These are phyloP conservation scores for Penicillium paradoxum DNA, from an alignment of 495 filamentous ascomycete species.

Conservation along the genomic window DNA sequence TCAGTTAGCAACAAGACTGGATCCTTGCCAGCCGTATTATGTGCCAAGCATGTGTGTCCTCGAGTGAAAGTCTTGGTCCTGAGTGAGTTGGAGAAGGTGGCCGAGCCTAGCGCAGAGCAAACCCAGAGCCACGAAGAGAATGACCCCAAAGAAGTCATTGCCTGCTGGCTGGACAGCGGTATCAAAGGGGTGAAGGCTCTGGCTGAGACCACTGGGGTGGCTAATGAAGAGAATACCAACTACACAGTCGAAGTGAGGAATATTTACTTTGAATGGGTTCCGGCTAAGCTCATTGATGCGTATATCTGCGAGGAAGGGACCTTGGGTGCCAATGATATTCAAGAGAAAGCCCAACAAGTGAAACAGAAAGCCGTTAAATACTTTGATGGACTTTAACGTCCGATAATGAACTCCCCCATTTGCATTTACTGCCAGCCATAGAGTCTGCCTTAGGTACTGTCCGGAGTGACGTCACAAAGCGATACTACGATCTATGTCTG, in stretches of 20 bases:
- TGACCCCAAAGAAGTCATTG: constrained; percentile 41
- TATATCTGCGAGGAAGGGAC: constrained; percentile 53
- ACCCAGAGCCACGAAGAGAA: constrained; percentile 42
- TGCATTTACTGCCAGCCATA: background rate
- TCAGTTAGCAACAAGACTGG: constrained; percentile 66
- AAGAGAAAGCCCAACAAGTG: constrained; percentile 24
- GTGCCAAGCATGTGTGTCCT: constrained; percentile 42
- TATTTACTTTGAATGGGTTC: constrained; percentile 64
- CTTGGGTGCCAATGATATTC: constrained; percentile 26
- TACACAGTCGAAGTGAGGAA: constrained; percentile 46
- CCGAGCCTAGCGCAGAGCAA: constrained; percentile 34
- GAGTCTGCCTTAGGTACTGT: background rate
- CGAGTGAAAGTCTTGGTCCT: constrained; percentile 47
- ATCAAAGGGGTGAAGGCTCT: constrained; percentile 23
- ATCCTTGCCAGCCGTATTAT: constrained; percentile 50
- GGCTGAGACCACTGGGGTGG: constrained; percentile 8
- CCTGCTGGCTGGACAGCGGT: constrained; percentile 36
- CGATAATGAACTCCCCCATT: background rate
- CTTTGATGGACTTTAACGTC: constrained; percentile 30
- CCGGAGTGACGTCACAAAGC: background rate
- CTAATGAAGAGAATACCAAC: background rate
- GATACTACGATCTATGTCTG: background rate
- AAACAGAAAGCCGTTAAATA: constrained; percentile 24
- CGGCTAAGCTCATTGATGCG: constrained; percentile 44
- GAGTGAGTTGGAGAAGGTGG: constrained; percentile 58